These are phyloP conservation scores for Nannochloropsis oceanica DNA, from an alignment of 108 stramenopile species.

Conservation along the genomic window DNA sequence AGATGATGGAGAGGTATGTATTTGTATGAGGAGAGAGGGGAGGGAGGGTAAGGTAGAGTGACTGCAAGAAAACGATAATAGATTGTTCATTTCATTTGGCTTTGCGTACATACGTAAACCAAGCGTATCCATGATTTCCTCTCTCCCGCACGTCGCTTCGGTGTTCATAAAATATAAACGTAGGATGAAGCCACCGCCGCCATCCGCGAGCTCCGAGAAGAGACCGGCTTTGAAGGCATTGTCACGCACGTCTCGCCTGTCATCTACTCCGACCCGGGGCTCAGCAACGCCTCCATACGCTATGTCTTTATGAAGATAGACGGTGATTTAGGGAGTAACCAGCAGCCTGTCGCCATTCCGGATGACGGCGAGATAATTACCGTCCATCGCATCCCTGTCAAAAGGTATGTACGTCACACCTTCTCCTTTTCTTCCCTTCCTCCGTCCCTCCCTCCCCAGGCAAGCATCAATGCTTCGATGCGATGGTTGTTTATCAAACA, in stretches of 20 bases:
- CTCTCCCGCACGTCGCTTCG: too few relatives aligned
- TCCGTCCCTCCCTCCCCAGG: too few relatives aligned
- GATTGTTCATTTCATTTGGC: too few relatives aligned
- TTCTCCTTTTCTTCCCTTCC: background rate
- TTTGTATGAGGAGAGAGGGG: background rate
- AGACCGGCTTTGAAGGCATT: slow-evolving; percentile 15
- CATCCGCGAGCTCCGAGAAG: slow-evolving; percentile 14
- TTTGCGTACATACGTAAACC: too few relatives aligned
- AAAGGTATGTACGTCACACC: background rate
- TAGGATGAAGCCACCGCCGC: slow-evolving; percentile 2
- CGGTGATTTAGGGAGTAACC: slow-evolving; percentile 12
- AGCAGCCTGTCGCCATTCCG: slow-evolving; percentile 4
- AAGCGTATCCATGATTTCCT: too few relatives aligned
- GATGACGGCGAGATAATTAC: slow-evolving; percentile 27
- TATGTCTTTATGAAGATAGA: slow-evolving; percentile 7
- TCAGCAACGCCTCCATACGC: slow-evolving; percentile 20
- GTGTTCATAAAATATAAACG: too few relatives aligned
- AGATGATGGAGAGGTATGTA: slow-evolving; percentile 3
- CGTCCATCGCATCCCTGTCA: slow-evolving; percentile 6
- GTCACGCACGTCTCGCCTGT: slow-evolving; percentile 13
- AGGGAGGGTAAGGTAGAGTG: too few relatives aligned
- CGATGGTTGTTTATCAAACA: too few relatives aligned
- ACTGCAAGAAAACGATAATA: too few relatives aligned
- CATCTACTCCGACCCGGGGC: slow-evolving; percentile 12
- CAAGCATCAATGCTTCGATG: too few relatives aligned